These are phyloP conservation scores for Uncinocarpus reesii DNA, from an alignment of 2,329 filamentous ascomycete species.

Conservation along the genomic window DNA sequence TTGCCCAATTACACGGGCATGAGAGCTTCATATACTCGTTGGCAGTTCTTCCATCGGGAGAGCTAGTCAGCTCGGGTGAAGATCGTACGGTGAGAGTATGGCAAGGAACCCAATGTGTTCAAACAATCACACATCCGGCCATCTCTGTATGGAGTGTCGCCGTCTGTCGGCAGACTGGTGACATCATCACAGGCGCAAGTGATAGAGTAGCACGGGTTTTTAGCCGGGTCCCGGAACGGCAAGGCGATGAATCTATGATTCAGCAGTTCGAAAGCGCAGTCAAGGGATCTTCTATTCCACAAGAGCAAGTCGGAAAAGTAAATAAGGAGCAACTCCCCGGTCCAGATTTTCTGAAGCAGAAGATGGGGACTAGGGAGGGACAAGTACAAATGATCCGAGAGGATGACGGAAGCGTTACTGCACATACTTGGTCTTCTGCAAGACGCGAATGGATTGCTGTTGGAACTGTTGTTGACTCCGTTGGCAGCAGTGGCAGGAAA, in stretches of 20 bases:
- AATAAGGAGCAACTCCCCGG: conserved; percentile 89
- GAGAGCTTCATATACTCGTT: conserved; percentile 92
- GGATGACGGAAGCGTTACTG: conserved; percentile 67
- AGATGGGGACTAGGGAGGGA: conserved; percentile 86
- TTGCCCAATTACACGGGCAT: conserved; percentile 73
- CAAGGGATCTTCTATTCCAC: conserved; percentile 72
- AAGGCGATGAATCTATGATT: conserved; percentile 58
- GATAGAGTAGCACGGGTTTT: conserved; percentile 80
- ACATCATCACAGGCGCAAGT: conserved; percentile 88
- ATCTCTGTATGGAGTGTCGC: conserved; percentile 94
- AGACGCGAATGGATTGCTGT: conserved; percentile 72
- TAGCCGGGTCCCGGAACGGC: conserved; percentile 57
- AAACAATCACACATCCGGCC: conserved; percentile 93
- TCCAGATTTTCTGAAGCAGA: conserved; percentile 70
- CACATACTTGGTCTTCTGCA: conserved; percentile 72
- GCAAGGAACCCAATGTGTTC: conserved; percentile 70
- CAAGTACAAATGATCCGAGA: conserved; percentile 89
- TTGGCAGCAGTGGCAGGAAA: conserved; percentile 70
- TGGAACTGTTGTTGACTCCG: conserved; percentile 87
- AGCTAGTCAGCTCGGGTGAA: conserved; percentile 83
- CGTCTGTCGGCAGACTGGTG: conserved; percentile 69
- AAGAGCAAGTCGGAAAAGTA: conserved; percentile 70
- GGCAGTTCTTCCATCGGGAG: conserved; percentile 64
- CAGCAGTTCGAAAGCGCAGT: conserved; percentile 72
- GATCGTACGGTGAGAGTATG: conserved; percentile 89